Evolutionary conservation across 106 monocot species (phyloP).

Genomic region (Phalaenopsis aphrodite): DNA sequence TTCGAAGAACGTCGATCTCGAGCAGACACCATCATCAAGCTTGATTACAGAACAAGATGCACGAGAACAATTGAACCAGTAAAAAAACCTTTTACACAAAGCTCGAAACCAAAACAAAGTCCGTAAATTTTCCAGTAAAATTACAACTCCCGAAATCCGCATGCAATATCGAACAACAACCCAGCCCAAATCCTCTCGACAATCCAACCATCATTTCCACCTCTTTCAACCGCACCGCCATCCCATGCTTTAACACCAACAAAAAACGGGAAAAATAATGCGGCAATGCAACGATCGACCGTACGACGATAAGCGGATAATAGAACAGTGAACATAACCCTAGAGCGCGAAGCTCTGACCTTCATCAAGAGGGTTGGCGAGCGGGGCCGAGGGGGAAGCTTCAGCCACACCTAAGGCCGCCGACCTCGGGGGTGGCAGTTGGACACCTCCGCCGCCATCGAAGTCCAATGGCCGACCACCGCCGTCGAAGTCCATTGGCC

Average conservation of each 20-base stretch:
- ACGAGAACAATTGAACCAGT: background rate
- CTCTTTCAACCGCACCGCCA: background rate
- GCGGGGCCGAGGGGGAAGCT: constrained; percentile 13
- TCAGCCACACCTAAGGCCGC: constrained; percentile 2
- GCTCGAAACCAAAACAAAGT: background rate
- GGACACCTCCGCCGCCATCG: constrained; percentile 6
- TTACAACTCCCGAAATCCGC: background rate
- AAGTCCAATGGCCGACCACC: constrained; percentile 10
- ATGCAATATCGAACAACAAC: background rate
- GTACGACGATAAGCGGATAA: background rate
- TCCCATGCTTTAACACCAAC: background rate
- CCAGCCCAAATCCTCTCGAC: background rate
- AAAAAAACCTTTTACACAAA: background rate
- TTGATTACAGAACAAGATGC: background rate
- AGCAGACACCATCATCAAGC: background rate
- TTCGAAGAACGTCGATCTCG: background rate
- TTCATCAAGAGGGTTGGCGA: constrained; percentile 10
- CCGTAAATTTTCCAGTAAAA: background rate
- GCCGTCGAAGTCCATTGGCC: constrained; percentile 9
- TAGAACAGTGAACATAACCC: background rate
- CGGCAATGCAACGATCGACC: background rate
- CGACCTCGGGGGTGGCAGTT: constrained; percentile 3
- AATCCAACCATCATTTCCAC: background rate
- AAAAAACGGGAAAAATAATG: background rate
- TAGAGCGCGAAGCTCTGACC: constrained; percentile 7